Conservation (phyloP, 1,139 yeast species). For the Kurtzmaniella quercitrusa region DNA sequence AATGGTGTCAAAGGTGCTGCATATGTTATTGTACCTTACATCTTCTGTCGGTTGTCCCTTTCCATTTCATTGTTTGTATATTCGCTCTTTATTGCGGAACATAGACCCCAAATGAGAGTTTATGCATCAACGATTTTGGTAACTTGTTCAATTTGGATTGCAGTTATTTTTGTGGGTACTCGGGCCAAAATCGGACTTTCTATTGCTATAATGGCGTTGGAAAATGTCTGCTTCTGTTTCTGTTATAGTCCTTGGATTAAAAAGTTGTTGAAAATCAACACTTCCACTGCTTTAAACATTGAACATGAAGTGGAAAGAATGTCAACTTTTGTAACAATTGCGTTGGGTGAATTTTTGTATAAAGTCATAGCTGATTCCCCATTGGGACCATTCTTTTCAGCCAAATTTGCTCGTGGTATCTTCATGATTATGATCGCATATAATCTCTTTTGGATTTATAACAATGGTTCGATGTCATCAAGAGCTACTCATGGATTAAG, state of each 20-base stretch:
- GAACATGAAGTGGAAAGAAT: conserved; percentile 66
- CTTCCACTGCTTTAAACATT: conserved; percentile 59
- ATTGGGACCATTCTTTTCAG: conserved; percentile 45
- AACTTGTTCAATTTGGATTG: conserved; percentile 42
- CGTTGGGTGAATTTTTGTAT: conserved; percentile 61
- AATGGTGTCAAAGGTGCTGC: conserved; percentile 37
- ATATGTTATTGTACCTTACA: conserved; percentile 43
- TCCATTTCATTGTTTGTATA: conserved; percentile 36
- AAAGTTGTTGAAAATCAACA: conserved; percentile 33
- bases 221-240: conserved; percentile 28
- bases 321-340: conserved; percentile 57
- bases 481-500: conserved; percentile 55
- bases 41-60: conserved; percentile 41
- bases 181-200: conserved; percentile 48
- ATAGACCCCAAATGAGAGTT: conserved; percentile 47
- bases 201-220: conserved; percentile 38
- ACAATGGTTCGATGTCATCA: conserved; percentile 48
- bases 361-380: conserved; percentile 52
- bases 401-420: conserved; percentile 45
- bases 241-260: conserved; percentile 50
- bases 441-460: conserved; percentile 50
- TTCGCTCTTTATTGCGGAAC: conserved; percentile 51
- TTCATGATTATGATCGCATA: conserved; percentile 50
- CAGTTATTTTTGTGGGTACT: conserved; percentile 41
- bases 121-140: conserved; percentile 30